Evolutionary conservation across 768 basidiomycete genomes (phyloP).

Genomic region (Tephrocybe rancida): DNA sequence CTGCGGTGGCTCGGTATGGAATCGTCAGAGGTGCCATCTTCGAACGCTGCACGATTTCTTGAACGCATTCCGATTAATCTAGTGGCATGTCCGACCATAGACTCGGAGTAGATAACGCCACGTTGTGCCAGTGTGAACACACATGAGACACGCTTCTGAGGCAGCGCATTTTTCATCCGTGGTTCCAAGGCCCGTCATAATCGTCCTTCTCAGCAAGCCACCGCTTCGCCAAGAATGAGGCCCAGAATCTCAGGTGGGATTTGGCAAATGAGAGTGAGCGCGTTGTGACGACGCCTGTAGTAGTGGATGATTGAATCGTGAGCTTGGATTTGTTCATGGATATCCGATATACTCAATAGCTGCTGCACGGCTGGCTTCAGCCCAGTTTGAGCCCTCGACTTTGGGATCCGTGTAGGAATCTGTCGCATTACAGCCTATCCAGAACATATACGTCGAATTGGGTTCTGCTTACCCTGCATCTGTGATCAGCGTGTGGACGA

Average conservation of each 20-base stretch:
- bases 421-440: too few relatives aligned
- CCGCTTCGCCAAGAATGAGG: not conserved
- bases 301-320: not conserved
- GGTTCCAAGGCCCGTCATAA: not conserved
- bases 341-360: not conserved
- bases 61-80: not conserved
- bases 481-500: too few relatives aligned
- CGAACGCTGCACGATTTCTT: not conserved
- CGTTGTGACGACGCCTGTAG: not conserved
- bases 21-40: not conserved
- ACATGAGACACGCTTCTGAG: not conserved
- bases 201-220: not conserved
- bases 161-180: not conserved
- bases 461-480: too few relatives aligned
- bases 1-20: not conserved
- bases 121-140: constrained; percentile 4
- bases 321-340: not conserved
- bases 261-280: not conserved
- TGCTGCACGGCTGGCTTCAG: not conserved
- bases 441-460: too few relatives aligned
- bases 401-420: not conserved
- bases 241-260: not conserved
- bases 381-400: not conserved
- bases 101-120: not conserved
- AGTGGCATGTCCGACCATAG: not conserved